Evolutionary conservation across 495 filamentous ascomycete species (phyloP), one percentile per base, ranked within the genome.

Genomic region (Cercophora samala): DNA sequence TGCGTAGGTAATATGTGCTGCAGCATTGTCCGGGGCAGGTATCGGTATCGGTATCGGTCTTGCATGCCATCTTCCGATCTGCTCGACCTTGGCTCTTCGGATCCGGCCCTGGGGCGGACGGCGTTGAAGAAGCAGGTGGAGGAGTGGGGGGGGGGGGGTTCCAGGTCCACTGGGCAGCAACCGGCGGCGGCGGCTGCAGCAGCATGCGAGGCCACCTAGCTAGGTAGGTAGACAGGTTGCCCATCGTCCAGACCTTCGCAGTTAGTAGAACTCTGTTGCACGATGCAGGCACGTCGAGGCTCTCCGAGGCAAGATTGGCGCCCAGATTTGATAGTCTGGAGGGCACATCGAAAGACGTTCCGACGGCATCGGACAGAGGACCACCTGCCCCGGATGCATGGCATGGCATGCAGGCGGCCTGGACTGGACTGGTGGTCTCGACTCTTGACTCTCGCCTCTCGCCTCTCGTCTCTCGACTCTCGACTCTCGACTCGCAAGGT

Each of bases 201-300:
- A 15, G 53, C 13, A 56, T 61, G 61, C 63, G 54, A 53, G 32
- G 54, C 37, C 63, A 59, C 63, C 37, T 42, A n/a, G n/a, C n/a
- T n/a, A n/a, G n/a, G n/a, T n/a, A n/a, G n/a, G n/a, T n/a, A 54
- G 56, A 58, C 17, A 22, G 15, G 54, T 61, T 69, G 66, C 73
- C 71, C 70, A 73, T 73, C 67, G 73, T 19, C 58, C 25, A 25
- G n/a, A 53, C 51, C 62, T 53, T 71, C 68, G 66, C 64, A 68
- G 24, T n/a, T n/a, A n/a, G 66, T 58, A 61, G 23, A 13, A 58
- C 60, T 32, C n/a, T 58, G 69, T 73, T 70, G 68, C 64, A 68
- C 71, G 58, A 67, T 67, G 73, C 71, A 73, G 65, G 71, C 64
- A 68, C 69, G 58, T 67, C 71, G 63, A 62, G 67, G n/a, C 60